A percentile compares a stretch with the other conserved stretches of the same genome.
Evolutionary conservation across 768 basidiomycete genomes (phyloP).

Genomic region (Termitomyces sp.): DNA sequence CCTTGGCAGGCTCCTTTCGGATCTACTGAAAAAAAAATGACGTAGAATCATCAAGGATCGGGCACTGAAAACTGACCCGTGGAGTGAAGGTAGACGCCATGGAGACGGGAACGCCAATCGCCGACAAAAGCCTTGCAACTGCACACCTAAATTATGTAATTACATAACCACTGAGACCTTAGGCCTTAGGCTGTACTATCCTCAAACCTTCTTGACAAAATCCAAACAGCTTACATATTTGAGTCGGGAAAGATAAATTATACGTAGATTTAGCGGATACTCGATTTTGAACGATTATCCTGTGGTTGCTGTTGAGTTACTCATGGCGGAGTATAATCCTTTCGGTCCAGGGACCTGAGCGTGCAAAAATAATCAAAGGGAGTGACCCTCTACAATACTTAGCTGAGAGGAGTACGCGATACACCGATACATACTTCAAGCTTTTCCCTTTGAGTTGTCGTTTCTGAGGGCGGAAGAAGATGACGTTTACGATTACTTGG

Average conservation of each 20-base stretch:
- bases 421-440: neutral
- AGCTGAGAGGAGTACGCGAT: neutral
- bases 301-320: neutral
- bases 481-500: neutral
- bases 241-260: neutral
- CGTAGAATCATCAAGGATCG: too few species aligned
- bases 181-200: too few species aligned
- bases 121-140: too few species aligned
- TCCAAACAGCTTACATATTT: too few species aligned
- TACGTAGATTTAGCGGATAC: neutral
- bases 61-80: too few species aligned
- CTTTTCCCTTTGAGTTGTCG: neutral
- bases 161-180: too few species aligned
- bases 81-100: too few species aligned
- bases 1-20: neutral
- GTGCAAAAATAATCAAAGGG: neutral
- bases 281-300: neutral
- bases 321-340: neutral
- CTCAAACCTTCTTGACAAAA: too few species aligned
- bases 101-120: too few species aligned
- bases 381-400: neutral
- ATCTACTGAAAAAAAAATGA: neutral
- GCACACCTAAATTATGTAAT: too few species aligned
- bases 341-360: neutral
- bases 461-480: neutral